Evolutionary conservation across 2,329 filamentous ascomycete species (phyloP), one percentile per base, ranked within the genome.

Genomic region (Stachybotrys elegans): DNA sequence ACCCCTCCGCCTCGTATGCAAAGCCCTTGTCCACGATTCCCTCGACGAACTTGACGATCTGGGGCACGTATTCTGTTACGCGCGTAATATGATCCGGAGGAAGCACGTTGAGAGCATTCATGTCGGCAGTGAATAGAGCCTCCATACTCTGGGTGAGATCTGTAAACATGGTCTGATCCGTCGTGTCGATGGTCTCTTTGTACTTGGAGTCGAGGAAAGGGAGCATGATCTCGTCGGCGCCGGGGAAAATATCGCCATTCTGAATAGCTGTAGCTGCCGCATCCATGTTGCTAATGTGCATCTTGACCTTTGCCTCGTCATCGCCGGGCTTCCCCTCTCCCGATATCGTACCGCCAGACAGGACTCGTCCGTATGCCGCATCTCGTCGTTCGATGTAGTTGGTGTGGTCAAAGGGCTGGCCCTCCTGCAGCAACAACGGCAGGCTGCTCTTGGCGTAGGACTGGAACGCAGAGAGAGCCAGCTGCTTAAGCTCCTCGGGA

Each of bases 41-140:
- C 57, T 92, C 79, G 0, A 96, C 88, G 50, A 95, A 96, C 9
- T 78, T 71, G 37, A 87, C 88, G 57, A 97, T 96, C 58, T 95
- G 83, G 1, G 84, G 83, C 4, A 92, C 86, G 55, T 93, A 96
- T 57, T 95, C 89, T 1, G 90, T 95, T n/a, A 96, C 92, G 45
- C 91, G 75, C 0, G 90, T 95, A 21, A 95, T 71, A 25, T 86
- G 78, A 56, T 94, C 86, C 0, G 92, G 90, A 19, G 83, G 76
- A 31, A 92, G 72, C 11, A 95, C 88, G 57, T 97, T 97, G 41
- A 97, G 71, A 6, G 83, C 81, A 48, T 82, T 77, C 84, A 97
- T 91, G 57, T 97, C 92, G 45, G 86, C 81, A 60, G 87, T 86
- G 65, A 96, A 97, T 13, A 88, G 78, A n/a, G 79, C 73, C 64